Base-by-base conservation (phyloP, 164 flowering plant genomes). In the Euptelea pleiosperma region DNA sequence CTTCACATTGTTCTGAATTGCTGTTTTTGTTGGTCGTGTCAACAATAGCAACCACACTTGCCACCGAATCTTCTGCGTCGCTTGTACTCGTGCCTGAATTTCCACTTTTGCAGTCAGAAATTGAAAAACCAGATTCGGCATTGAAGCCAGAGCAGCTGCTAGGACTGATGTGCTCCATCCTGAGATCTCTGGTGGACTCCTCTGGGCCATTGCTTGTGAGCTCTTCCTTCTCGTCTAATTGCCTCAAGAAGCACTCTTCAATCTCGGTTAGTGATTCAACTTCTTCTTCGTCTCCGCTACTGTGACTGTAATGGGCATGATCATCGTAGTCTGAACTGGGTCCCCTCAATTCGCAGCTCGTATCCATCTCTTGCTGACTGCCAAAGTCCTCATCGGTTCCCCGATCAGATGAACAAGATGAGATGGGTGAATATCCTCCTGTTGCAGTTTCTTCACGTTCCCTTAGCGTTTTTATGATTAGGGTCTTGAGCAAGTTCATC, bases 401-500 rank as follows among this genome's bases (percentile, higher is more conserved):
- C 18, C 47, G 69, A 62, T 64, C 68, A 11, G 86, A 87, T 6
- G 82, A 80, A 64, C 56, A 75, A 40, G 85, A 85, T 35, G 93
- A 84, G 61, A 67, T 54, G 4, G 93, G 91, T 30, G 94, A 87
- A 62, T 68, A 78, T 30, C 75, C 89, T 65, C 75, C 87, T 0
- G 60, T 70, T 30, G 68, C 77, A 36, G 74, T 52, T 51, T 83
- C 97, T 65, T 88, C 90, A 1, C 95, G 87, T 54, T 90, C 97
- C 33, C 87, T 67, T 4, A 88, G 68, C 0, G 84, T 82, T 72
- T 73, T 90, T 52, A 60, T 72, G 40, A 93, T 90, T 45, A 93
- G 71, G 33, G 91, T 86, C 73, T 93, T 93, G 62, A 93, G 86
- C 68, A 93, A 73, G 76, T 93, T 93, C 97, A 93, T 93, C 25